These are phyloP conservation scores for Euphorbia pulcherrima DNA, from an alignment of 345 rosid genomes.

Conservation along the genomic window DNA sequence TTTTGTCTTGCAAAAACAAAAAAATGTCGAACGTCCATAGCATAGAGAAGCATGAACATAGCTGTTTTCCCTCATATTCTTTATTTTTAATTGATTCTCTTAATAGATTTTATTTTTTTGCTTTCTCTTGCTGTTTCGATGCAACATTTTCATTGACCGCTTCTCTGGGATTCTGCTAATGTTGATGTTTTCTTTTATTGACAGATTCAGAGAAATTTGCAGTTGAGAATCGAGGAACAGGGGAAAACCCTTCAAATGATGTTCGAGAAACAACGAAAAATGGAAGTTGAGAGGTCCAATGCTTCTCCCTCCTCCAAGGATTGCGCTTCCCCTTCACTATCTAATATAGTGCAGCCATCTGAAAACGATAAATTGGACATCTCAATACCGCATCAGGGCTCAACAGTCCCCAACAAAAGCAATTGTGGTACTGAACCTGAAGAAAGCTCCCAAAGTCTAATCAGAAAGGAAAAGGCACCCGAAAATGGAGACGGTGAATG, in stretches of 20 bases:
- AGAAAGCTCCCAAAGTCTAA: conserved; percentile 13
- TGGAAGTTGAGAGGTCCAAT: conserved; percentile 28
- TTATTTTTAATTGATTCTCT: neutral
- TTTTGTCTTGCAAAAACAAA: neutral
- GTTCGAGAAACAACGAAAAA: conserved; percentile 57
- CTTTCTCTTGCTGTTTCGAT: neutral
- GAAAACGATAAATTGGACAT: conserved; percentile 22
- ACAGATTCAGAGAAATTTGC: conserved; percentile 85
- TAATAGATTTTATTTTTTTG: neutral
- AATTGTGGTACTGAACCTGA: neutral
- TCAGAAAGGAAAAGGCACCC: conserved; percentile 13
- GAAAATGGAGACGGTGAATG: conserved; percentile 14
- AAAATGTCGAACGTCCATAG: neutral
- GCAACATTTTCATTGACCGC: neutral
- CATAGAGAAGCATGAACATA: neutral
- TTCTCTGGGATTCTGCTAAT: neutral
- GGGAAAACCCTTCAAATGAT: conserved; percentile 61
- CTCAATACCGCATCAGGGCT: conserved; percentile 8
- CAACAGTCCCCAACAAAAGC: conserved; percentile 3
- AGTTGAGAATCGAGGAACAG: conserved; percentile 72
- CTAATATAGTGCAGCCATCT: conserved; percentile 18
- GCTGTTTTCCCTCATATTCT: neutral
- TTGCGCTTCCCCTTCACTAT: conserved; percentile 22
- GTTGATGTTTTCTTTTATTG: conserved; percentile 1
- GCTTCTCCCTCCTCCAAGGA: conserved; percentile 33